Percentiles rank a stretch among this genome's conserved stretches.
phyloP scores from a whole-genome alignment of 2,329 filamentous ascomycete genomes.

The Thielaviopsis euricoi region DNA sequence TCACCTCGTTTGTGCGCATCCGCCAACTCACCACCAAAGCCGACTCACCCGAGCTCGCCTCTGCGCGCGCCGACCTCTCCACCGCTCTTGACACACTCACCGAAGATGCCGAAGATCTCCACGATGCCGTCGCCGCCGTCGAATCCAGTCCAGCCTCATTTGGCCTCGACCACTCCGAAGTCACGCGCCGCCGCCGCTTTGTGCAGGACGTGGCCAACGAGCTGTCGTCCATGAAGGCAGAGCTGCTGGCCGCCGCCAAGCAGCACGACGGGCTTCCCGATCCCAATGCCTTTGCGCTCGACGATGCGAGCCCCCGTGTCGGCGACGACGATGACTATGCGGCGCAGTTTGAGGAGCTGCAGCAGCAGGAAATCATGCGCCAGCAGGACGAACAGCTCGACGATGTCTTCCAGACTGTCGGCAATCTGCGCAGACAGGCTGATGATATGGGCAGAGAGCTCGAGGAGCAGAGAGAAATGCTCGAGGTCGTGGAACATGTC shows the following conservation, averaged over 20 bases:
- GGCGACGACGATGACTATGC: conserved; percentile 44
- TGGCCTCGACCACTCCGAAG: conserved; percentile 69
- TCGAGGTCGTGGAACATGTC: conserved; percentile 69
- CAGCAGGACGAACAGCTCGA: conserved; percentile 91
- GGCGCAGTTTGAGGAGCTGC: conserved; percentile 73
- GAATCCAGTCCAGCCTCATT: conserved; percentile 78
- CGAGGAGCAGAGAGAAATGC: conserved; percentile 82
- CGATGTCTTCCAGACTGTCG: conserved; percentile 83
- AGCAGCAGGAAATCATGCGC: conserved; percentile 81
- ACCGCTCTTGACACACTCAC: conserved; percentile 48
- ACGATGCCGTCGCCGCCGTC: conserved; percentile 71
- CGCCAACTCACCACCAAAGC: conserved; percentile 61
- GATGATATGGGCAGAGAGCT: conserved; percentile 92
- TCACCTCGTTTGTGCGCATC: conserved; percentile 91
- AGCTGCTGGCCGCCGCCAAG: conserved; percentile 41
- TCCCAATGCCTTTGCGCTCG: conserved; percentile 40
- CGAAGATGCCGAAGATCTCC: conserved; percentile 77
- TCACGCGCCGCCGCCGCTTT: conserved; percentile 61
- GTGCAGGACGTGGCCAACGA: conserved; percentile 83
- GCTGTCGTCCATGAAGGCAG: conserved; percentile 74
- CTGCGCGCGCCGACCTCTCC: conserved; percentile 55
- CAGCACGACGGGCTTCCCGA: conserved; percentile 31
- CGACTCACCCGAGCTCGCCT: conserved; percentile 68
- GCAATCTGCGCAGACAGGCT: conserved; percentile 76
- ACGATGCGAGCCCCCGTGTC: conserved; percentile 18